Evolutionary conservation across 2,329 filamentous ascomycete genomes (phyloP), one percentile per base, ranked within the genome.

Genomic region (Nigrograna mackinnonii): DNA sequence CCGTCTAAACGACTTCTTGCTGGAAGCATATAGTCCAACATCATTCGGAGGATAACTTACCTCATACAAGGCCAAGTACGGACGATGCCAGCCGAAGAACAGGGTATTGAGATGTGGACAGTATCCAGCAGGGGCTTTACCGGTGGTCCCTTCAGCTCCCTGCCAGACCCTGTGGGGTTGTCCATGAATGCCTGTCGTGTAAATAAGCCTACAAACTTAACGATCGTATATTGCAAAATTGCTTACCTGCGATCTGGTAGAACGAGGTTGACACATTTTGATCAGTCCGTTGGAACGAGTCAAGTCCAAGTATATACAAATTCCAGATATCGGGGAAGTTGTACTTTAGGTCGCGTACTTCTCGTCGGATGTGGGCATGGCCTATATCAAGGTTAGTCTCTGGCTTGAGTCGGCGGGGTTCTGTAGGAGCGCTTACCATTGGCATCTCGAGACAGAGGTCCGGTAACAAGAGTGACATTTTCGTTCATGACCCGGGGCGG

Each of bases 71-170:
- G 79, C 73, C 24, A 95, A 71, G 65, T 94, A 95, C 0, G 89
- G 87, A 17, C 90, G 79, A 72, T 95, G 90, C 90, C 90, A 95
- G 21, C 83, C 79, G 14, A 87, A 79, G 62, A 95, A 94, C 12
- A 95, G 71, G 22, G 86, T 82, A 3, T 88, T 90, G 20, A 77
- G 80, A 65, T 95, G 90, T 4, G 82, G 81, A 63, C 90, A 95
- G 60, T 91, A 95, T 18, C 89, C 87, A 1, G 47, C 37, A 6
- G 31, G 46, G 2, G 19, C 11, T 35, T 60, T 62, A 6, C 69
- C 43, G 72, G 73, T 33, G 1, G 55, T 30, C 5, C 62, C 61
- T 22, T 54, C 47, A 5, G 56, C 64, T 22, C 62, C 50, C 21
- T 62, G 51, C 60, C 62, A 67, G 12, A 51, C 58, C 16, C 66